Conservation (phyloP, 2,329 filamentous ascomycete species). For the Dactylellina cionopaga region DNA sequence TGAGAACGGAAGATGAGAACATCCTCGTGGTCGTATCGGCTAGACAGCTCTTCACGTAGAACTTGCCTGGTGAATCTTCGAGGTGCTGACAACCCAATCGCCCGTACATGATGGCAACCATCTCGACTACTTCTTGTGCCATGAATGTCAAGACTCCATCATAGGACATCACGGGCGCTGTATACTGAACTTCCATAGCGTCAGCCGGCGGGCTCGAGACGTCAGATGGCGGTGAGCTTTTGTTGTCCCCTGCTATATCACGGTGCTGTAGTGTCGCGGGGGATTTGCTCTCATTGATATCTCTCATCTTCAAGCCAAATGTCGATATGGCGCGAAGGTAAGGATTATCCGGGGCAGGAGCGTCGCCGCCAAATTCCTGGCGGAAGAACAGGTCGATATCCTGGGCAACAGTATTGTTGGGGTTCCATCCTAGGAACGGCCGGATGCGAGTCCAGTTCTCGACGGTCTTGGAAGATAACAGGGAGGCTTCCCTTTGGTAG, state of each 20-base stretch:
- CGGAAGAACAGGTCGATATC: slow-evolving; percentile 47
- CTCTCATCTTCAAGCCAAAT: slow-evolving; percentile 33
- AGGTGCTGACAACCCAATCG: slow-evolving; percentile 51
- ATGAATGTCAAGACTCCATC: slow-evolving; percentile 50
- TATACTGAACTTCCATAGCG: slow-evolving; percentile 43
- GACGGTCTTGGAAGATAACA: slow-evolving; percentile 36
- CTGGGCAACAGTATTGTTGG: slow-evolving; percentile 39
- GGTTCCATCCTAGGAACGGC: slow-evolving; percentile 35
- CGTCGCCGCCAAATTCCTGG: slow-evolving; percentile 36
- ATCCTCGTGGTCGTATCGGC: slow-evolving; percentile 26
- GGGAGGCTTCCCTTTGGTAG: slow-evolving; percentile 39
- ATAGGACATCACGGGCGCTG: slow-evolving; percentile 48
- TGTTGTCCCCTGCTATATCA: slow-evolving; percentile 20
- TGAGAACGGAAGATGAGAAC: slow-evolving; percentile 36
- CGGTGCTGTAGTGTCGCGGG: slow-evolving; percentile 40
- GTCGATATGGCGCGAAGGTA: slow-evolving; percentile 41
- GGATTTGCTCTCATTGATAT: slow-evolving; percentile 36
- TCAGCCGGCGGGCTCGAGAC: slow-evolving; percentile 35
- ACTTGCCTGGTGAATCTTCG: slow-evolving; percentile 44
- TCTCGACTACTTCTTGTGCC: slow-evolving; percentile 52
- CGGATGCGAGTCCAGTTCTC: slow-evolving; percentile 47
- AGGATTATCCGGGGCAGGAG: slow-evolving; percentile 21
- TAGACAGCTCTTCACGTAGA: slow-evolving; percentile 49
- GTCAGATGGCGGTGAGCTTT: slow-evolving; percentile 31
- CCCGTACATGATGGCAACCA: slow-evolving; percentile 51